Evolutionary conservation across 2,329 filamentous ascomycete species (phyloP), one percentile per base, ranked within the genome.

Genomic region (Pyrenophora seminiperda): DNA sequence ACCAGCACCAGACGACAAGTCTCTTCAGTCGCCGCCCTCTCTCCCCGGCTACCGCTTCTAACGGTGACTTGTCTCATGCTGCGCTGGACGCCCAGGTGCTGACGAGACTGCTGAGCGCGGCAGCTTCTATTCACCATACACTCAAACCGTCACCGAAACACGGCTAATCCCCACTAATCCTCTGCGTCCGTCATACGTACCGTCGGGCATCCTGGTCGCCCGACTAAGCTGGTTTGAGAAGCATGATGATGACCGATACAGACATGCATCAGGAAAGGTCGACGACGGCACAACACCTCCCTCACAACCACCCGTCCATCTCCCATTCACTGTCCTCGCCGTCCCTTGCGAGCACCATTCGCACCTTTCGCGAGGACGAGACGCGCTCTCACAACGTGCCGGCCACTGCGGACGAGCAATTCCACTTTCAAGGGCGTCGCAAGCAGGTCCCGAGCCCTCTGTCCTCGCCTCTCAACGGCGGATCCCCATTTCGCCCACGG

Each of bases 201-300:
- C 24, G 42, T 41, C 46, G 49, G 33, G 47, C 50, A 65, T 60
- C 59, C 62, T 33, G 39, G 61, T 55, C 47, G 48, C 39, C 52
- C 41, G 49, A 54, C 65, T 67, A 69, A 59, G 56, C 63, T 67
- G 54, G 58, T 62, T 66, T 63, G 58, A 63, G 65, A 64, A 59
- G 57, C 58, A 63, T 61, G 61, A 55, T 61, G 61, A 55, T 54
- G 53, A 56, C 59, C 56, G 51, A 61, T 56, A 56, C 59, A 53
- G 67, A 58, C 59, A 71, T 70, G 65, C 62, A 65, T 41, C 61
- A 61, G 51, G 57, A 61, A 54, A 46, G 22, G 34, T 24, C 50
- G 24, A 33, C 50, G 24, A 33, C 44, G 37, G 41, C 40, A 33
- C 46, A 46, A 41, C 43, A 24, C 40, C 50, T 52, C 46, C 46